Base-by-base conservation (phyloP, 2,329 filamentous ascomycete genomes). In the Exophiala calicioides region DNA sequence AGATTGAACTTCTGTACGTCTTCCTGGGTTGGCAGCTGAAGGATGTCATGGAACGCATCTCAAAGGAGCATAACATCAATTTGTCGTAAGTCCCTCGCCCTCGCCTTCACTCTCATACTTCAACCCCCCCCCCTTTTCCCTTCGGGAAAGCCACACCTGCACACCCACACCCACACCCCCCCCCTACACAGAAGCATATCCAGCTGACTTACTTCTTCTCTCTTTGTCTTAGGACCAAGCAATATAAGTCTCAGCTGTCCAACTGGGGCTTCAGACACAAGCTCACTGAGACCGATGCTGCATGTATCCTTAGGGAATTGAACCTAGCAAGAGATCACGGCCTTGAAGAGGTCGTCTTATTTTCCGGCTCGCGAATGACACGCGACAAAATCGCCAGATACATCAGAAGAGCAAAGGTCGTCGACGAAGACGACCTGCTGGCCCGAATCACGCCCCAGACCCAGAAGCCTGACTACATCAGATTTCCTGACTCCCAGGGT, bases 331-430 rank as follows among this genome's bases (percentile, higher is more conserved):
- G 26, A 21, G 21, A 32, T 5, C 32, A 32, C 4, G 44, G 48
- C 16, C 26, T 24, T 8, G 29, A 32, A 2, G 33, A 50, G 37
- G 40, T 34, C 16, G 47, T 54, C 26, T 23, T 45, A 21, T 51
- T 54, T 36, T 51, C 44, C 10, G 32, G 35, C 6, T 36, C 33
- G 6, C 38, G 26, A 21, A 36, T 34, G 15, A 29, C 26, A 5
- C 23, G 52, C 30, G 31, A 48, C 19, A 35, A 47, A 13, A 54
- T 54, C 31, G 18, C 16, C n/a, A 54, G 46, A 21, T 54, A 54
- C 21, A 41, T 54, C 26, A 15, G 42, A 13, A 51, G 48, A 42
- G 32, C 41, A 6, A 51, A 41, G 18, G 9, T 54, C 3, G 33
- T n/a, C 12, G 33, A 41, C 24, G 47, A 51, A 24, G 23, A 26